Evolutionary conservation across 441 rosid species (phyloP), one percentile per base, ranked within the genome.

Genomic region (Syzygium malaccense): DNA sequence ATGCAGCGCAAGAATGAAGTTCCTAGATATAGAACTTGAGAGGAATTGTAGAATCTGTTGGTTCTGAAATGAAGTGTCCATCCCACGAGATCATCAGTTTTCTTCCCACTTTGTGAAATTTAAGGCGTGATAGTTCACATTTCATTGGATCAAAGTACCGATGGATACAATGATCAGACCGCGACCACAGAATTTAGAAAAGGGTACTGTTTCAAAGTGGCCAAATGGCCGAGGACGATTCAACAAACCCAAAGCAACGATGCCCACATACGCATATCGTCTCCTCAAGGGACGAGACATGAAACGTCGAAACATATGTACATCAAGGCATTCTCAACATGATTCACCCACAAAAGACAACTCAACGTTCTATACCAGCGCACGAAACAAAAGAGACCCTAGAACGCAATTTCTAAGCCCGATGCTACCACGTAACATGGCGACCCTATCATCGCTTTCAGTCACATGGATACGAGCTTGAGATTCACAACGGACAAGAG

Each of bases 401-500:
- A 71, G 83, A 75, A 41, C n/a, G 6, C 83, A 7, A 8, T 1
- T 17, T 66, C 25, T 4, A 32, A 4, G 78, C 23, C 25, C 78
- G 78, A 66, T 33, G 78, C 25, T 9, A 23, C 83, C 51, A 2
- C 49, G 51, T 11, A 14, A 20, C 6, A 11, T 3, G 83, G 41
- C 49, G 83, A 30, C 37, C 20, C 37, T 64, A 45, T 32, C 37
- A 30, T 53, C 54, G 30, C 32, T 84, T 33, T n/a, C 62, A 85
- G 2, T 94, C 92, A 95, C 85, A 90, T 90, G 51, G 92, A 89
- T 51, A 91, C 87, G 17, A 95, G 96, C 88, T 95, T 94, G 55
- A 96, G 94, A 88, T 94, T 96, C 57, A 95, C 93, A 56, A 93
- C 85, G 17, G 94, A 91, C 87, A 96, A 84, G 85, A 96, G 92